These are phyloP conservation scores for Saturnispora sekii DNA, from an alignment of 805 yeast genomes.

Conservation along the genomic window DNA sequence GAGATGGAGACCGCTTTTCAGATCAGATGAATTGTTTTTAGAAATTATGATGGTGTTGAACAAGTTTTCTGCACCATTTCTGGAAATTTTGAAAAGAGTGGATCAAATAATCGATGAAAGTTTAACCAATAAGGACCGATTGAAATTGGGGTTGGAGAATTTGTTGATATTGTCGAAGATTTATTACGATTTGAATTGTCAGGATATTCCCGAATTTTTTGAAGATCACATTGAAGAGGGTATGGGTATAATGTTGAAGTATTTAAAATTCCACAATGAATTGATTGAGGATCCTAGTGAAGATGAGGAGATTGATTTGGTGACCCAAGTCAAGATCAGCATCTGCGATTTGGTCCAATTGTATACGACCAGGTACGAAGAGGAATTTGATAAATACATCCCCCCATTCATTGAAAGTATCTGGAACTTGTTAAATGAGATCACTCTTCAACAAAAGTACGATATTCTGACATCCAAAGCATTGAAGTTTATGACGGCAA, in stretches of 20 bases:
- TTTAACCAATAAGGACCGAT: slow-evolving; percentile 36
- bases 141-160: slow-evolving; percentile 57
- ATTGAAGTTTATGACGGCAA: slow-evolving; percentile 71
- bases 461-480: slow-evolving; percentile 80
- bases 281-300: slow-evolving; percentile 48
- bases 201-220: slow-evolving; percentile 95
- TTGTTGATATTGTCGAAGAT: slow-evolving; percentile 65
- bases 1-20: slow-evolving; percentile 91
- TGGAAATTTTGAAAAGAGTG: slow-evolving; percentile 55
- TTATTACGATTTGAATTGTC: slow-evolving; percentile 91
- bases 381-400: slow-evolving; percentile 73
- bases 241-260: slow-evolving; percentile 76
- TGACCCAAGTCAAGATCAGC: slow-evolving; percentile 67
- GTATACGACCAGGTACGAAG: slow-evolving; percentile 86
- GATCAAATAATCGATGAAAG: slow-evolving; percentile 52
- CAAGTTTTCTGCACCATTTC: slow-evolving; percentile 72
- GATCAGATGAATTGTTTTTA: slow-evolving; percentile 79
- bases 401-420: slow-evolving; percentile 70
- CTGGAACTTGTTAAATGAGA: slow-evolving; percentile 64
- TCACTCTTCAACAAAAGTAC: slow-evolving; percentile 63
- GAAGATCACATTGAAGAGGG: slow-evolving; percentile 78
- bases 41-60: slow-evolving; percentile 84
- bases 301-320: slow-evolving; percentile 58
- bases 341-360: slow-evolving; percentile 79
- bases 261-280: slow-evolving; percentile 51